phyloP scores from a whole-genome alignment of 2,329 filamentous ascomycete genomes.

The Botrytis fragariae region DNA sequence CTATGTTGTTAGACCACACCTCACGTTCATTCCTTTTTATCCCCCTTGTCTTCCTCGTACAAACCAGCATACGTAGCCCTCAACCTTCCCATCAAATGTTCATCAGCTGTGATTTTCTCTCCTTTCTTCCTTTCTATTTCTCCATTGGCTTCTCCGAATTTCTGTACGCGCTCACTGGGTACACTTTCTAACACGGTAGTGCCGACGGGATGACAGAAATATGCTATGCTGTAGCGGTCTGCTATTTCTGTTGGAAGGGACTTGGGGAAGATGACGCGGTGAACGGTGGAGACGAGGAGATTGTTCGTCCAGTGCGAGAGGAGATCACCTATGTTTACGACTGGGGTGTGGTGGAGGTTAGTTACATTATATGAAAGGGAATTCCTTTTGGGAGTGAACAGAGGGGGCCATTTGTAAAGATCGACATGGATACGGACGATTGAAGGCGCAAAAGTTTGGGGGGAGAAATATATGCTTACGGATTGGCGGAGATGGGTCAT shows the following conservation, averaged over 20 bases:
- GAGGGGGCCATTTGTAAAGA: no score
- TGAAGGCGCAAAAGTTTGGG: not conserved
- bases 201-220: conserved; percentile 64
- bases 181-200: conserved; percentile 54
- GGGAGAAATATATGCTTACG: not conserved
- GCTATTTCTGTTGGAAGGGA: not conserved
- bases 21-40: not conserved
- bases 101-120: conserved; percentile 59
- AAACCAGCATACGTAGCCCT: conserved; percentile 57
- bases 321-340: conserved; percentile 69
- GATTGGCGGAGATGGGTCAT: conserved; percentile 40
- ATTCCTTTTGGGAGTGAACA: not conserved
- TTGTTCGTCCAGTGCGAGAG: conserved; percentile 89
- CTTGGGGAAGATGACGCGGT: conserved; percentile 74
- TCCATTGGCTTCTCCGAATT: conserved; percentile 39
- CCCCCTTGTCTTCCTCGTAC: conserved; percentile 44
- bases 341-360: conserved; percentile 60
- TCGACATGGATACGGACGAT: no score
- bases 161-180: conserved; percentile 56
- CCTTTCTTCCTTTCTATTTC: conserved; percentile 39
- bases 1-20: not conserved
- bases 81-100: conserved; percentile 61
- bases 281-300: conserved; percentile 80
- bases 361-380: not conserved
- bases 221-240: conserved; percentile 64